These are phyloP conservation scores for Acanthochlamys bracteata DNA, from an alignment of 106 monocot species.

Conservation along the genomic window DNA sequence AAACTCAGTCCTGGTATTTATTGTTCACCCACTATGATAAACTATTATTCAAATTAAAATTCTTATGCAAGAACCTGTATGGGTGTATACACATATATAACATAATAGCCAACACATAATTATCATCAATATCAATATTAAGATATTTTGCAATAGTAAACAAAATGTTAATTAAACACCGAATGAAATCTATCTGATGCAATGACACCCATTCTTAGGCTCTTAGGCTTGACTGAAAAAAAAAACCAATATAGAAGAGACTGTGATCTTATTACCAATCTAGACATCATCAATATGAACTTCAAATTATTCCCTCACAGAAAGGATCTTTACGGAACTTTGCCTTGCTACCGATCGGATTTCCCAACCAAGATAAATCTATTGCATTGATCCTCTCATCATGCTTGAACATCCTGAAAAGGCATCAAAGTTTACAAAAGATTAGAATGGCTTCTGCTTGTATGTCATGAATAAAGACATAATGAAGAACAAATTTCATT, in stretches of 20 bases:
- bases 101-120: too few relatives aligned
- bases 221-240: too few relatives aligned
- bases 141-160: too few relatives aligned
- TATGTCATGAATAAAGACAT: too few relatives aligned
- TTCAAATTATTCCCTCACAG: conserved; percentile 84
- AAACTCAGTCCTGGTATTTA: too few relatives aligned
- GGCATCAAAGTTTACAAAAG: background rate
- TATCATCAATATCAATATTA: too few relatives aligned
- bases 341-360: conserved; percentile 72
- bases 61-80: too few relatives aligned
- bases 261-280: conserved; percentile 11
- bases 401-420: conserved; percentile 93
- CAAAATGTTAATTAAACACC: too few relatives aligned
- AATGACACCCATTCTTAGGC: background rate
- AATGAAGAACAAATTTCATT: too few relatives aligned
- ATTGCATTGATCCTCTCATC: conserved; percentile 72
- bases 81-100: too few relatives aligned
- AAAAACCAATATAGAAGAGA: background rate
- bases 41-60: too few relatives aligned
- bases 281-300: conserved; percentile 60
- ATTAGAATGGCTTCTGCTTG: background rate
- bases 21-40: too few relatives aligned
- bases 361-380: conserved; percentile 93
- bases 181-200: background rate
- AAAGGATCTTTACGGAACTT: conserved; percentile 86